Conservation (phyloP, 495 filamentous ascomycete species). For the Echria macrotheca region DNA sequence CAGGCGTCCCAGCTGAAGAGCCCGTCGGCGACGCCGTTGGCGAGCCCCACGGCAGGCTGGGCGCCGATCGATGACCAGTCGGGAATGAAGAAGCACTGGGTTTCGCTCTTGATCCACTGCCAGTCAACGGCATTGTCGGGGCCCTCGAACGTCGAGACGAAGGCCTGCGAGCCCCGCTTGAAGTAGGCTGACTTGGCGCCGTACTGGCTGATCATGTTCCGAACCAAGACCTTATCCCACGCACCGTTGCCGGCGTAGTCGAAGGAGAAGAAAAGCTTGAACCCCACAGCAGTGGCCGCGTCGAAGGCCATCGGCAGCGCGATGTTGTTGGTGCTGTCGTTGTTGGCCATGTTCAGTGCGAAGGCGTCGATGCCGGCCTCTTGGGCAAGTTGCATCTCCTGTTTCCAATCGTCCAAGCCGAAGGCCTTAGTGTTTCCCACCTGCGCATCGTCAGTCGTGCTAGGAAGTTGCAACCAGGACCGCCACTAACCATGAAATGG, state of each 20-base stretch:
- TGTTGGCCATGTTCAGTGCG: conserved; percentile 27
- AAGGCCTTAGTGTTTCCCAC: conserved; percentile 24
- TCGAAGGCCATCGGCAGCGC: conserved; percentile 31
- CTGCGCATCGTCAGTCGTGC: no score
- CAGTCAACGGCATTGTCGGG: conserved; percentile 16
- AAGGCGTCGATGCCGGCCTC: conserved; percentile 15
- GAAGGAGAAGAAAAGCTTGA: conserved; percentile 40
- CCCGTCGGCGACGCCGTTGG: conserved; percentile 22
- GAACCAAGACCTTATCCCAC: conserved; percentile 23
- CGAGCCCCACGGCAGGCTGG: background rate
- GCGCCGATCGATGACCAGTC: conserved; percentile 21
- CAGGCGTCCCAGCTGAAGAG: conserved; percentile 37
- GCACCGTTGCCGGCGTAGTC: conserved; percentile 28
- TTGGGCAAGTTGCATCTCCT: conserved; percentile 28
- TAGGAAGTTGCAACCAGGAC: background rate
- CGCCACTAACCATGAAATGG: conserved; percentile 23
- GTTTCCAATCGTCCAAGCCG: conserved; percentile 24
- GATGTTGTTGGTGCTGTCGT: conserved; percentile 20
- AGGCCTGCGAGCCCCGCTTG: conserved; percentile 16
- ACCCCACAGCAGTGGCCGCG: conserved; percentile 21
- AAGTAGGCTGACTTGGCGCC: conserved; percentile 24
- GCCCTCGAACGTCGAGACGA: conserved; percentile 19
- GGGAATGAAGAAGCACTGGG: conserved; percentile 26
- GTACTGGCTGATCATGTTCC: conserved; percentile 24
- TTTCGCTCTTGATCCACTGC: conserved; percentile 24